phyloP scores from a whole-genome alignment of 2,329 filamentous ascomycete species.

The Colletotrichum falcatum region DNA sequence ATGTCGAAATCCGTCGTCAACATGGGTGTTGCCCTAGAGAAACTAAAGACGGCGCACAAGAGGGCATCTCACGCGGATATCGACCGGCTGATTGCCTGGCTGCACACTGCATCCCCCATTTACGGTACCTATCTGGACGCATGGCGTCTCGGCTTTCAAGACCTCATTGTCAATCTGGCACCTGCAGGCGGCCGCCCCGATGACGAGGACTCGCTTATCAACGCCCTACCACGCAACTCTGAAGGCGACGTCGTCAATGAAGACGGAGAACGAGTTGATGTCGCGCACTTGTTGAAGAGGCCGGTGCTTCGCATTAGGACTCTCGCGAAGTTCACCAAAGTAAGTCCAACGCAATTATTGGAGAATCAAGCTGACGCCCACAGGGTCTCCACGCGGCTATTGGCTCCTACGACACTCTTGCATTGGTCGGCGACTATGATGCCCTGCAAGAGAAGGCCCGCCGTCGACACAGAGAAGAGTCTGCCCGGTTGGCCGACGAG shows the following conservation, averaged over 20 bases:
- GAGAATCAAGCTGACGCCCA: slow-evolving; percentile 15
- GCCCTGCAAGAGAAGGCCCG: slow-evolving; percentile 81
- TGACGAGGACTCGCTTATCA: slow-evolving; percentile 70
- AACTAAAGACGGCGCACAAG: slow-evolving; percentile 83
- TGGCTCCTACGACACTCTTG: slow-evolving; percentile 60
- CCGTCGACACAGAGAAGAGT: slow-evolving; percentile 71
- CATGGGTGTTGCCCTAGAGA: slow-evolving; percentile 92
- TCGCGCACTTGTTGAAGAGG: slow-evolving; percentile 90
- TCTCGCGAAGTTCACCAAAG: slow-evolving; percentile 85
- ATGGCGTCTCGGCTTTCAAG: slow-evolving; percentile 95
- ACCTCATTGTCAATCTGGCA: slow-evolving; percentile 92
- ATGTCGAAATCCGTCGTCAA: slow-evolving; percentile 90
- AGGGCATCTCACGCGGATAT: slow-evolving; percentile 81
- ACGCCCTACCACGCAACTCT: slow-evolving; percentile 70
- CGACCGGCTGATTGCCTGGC: slow-evolving; percentile 82
- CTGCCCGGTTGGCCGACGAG: slow-evolving; percentile 83
- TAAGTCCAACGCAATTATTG: slow-evolving; percentile 48
- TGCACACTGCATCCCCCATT: slow-evolving; percentile 79
- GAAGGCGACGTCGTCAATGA: slow-evolving; percentile 76
- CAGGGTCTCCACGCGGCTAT: slow-evolving; percentile 68
- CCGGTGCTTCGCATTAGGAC: slow-evolving; percentile 90
- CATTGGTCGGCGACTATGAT: slow-evolving; percentile 68
- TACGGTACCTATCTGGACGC: slow-evolving; percentile 88
- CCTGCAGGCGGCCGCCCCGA: slow-evolving; percentile 68
- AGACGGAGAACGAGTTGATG: slow-evolving; percentile 90